Conservation (phyloP, 768 basidiomycete genomes). For the Pulveroboletus sp. region DNA sequence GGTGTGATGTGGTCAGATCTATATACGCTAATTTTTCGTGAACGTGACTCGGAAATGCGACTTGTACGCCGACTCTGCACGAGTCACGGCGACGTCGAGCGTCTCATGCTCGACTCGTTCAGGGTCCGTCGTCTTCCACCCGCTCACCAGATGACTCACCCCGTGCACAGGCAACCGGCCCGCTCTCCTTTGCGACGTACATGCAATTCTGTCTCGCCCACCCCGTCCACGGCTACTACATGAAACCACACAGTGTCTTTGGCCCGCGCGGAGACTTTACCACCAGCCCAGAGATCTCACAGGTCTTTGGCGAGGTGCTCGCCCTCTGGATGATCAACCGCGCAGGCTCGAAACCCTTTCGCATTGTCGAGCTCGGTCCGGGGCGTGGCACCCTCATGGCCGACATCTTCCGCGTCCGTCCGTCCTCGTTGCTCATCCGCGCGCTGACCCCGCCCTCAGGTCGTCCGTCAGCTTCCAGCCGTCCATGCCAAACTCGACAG, state of each 20-base stretch:
- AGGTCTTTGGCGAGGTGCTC: constrained; percentile 94
- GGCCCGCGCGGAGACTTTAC: constrained; percentile 89
- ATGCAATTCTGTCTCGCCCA: constrained; percentile 91
- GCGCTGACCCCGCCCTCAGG: constrained; percentile 32
- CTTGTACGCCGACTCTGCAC: neutral
- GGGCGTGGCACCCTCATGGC: constrained; percentile 90
- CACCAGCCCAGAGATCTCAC: constrained; percentile 94
- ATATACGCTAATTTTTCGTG: too few species aligned
- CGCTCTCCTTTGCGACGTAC: constrained; percentile 82
- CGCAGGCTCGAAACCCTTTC: constrained; percentile 49
- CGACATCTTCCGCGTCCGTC: constrained; percentile 75
- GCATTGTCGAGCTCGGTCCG: constrained; percentile 89
- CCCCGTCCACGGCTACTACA: constrained; percentile 91
- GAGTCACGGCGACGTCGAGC: constrained; percentile 44
- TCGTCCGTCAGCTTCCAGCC: constrained; percentile 46
- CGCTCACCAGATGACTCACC: neutral
- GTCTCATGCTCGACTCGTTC: constrained; percentile 65
- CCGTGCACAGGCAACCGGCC: constrained; percentile 71
- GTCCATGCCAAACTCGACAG: constrained; percentile 34
- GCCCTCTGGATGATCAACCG: constrained; percentile 83
- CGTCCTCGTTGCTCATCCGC: neutral
- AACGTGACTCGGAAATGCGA: constrained; percentile 17
- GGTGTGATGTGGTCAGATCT: neutral
- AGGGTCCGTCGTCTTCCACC: constrained; percentile 42
- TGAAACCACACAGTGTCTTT: constrained; percentile 74